These are phyloP conservation scores for Hyaloscypha finlandica DNA, from an alignment of 495 filamentous ascomycete species.

Conservation along the genomic window DNA sequence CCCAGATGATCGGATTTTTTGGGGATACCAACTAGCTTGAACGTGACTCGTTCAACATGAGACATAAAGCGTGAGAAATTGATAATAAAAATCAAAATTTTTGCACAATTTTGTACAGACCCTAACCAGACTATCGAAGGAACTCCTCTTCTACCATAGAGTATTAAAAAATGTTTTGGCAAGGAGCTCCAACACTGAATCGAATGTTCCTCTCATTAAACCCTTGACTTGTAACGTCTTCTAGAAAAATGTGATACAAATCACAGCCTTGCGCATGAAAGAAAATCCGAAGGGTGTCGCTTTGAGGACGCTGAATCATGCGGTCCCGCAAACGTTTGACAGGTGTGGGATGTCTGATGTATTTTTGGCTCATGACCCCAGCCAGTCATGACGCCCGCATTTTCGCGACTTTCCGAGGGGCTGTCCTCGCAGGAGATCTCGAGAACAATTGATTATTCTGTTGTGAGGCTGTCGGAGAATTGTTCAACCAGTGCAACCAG, in stretches of 20 bases:
- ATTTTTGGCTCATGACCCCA: background rate
- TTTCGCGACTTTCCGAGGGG: background rate
- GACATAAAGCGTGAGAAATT: background rate
- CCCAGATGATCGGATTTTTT: background rate
- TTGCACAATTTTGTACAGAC: no score
- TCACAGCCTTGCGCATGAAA: slow-evolving; percentile 1
- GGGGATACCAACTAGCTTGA: background rate
- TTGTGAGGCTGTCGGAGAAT: background rate
- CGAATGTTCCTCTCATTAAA: background rate
- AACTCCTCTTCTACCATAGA: background rate
- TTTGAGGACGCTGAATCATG: background rate
- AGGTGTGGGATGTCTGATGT: background rate
- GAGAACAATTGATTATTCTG: background rate
- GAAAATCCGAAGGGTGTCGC: background rate
- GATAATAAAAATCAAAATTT: background rate
- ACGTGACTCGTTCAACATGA: background rate
- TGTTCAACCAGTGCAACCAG: background rate
- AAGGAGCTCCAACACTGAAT: background rate
- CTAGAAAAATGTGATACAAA: slow-evolving; percentile 7
- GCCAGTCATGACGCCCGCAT: background rate
- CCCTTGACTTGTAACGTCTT: slow-evolving; percentile 4
- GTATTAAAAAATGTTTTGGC: background rate
- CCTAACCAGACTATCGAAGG: background rate
- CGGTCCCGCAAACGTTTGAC: background rate
- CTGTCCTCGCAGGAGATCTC: background rate